Conservation (phyloP, 768 basidiomycete species). For the Mycena vitilis region DNA sequence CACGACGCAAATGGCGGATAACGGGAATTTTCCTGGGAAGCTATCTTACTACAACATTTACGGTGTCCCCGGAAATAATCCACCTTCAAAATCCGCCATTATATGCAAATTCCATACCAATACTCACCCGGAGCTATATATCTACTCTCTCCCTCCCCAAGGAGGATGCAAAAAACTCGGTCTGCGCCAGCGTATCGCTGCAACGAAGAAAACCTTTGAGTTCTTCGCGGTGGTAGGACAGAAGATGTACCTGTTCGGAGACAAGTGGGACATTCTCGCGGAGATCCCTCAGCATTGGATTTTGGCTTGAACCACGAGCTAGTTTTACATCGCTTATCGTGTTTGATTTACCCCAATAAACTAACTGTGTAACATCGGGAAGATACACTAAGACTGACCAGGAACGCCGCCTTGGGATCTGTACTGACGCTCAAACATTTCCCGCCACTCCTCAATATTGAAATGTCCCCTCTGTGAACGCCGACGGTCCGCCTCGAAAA, state of each 20-base stretch:
- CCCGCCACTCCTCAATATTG: constrained; percentile 1
- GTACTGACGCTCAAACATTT: background rate
- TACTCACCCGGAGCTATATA: constrained; percentile 17
- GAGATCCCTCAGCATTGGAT: constrained; percentile 14
- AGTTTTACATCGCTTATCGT: no score
- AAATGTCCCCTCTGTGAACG: background rate
- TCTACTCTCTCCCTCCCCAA: constrained; percentile 12
- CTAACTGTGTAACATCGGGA: no score
- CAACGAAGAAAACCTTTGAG: background rate
- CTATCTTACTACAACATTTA: background rate
- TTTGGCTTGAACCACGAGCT: background rate
- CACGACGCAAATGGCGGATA: background rate
- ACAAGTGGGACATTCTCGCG: background rate
- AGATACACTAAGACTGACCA: background rate
- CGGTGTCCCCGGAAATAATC: background rate
- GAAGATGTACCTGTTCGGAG: background rate
- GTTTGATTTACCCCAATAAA: no score
- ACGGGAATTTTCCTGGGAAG: background rate
- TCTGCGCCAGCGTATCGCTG: constrained; percentile 9
- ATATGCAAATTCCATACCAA: constrained; percentile 22
- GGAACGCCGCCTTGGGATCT: background rate
- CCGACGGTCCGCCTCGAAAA: constrained; percentile 2
- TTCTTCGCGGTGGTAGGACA: constrained; percentile 10
- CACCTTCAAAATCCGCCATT: constrained; percentile 4
- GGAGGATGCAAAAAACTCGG: constrained; percentile 2